phyloP scores from a whole-genome alignment of 176 grass and related monocot species.

The Zoysia japonica region DNA sequence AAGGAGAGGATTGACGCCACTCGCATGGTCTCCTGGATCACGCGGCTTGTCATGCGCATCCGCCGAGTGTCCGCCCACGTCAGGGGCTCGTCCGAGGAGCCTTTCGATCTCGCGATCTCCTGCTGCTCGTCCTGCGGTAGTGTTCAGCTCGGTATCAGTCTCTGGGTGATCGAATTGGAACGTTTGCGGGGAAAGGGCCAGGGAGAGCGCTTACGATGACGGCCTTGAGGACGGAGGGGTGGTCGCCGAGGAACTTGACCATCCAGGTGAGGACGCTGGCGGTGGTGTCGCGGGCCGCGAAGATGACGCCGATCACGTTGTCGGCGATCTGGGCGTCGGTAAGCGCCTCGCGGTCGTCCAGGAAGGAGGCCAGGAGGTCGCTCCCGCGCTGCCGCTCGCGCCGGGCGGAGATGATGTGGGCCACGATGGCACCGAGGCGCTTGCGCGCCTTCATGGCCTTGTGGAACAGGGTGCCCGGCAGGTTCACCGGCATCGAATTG shows the following conservation, averaged over 20 bases:
- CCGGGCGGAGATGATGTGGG: conserved; percentile 61
- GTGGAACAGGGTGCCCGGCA: conserved; percentile 91
- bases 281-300: conserved; percentile 89
- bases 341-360: conserved; percentile 73
- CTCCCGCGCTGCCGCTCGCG: conserved; percentile 39
- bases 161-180: too few species aligned
- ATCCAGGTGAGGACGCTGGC: conserved; percentile 97
- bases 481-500: conserved; percentile 95
- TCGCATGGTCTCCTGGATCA: conserved; percentile 99
- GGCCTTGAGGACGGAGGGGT: conserved; percentile 63
- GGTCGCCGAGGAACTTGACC: conserved; percentile 90
- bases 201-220: conserved; percentile 64
- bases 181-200: not conserved
- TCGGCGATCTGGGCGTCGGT: conserved; percentile 85
- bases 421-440: conserved; percentile 67
- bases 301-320: conserved; percentile 88
- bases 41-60: conserved; percentile 75
- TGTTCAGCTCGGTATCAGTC: not conserved
- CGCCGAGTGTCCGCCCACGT: conserved; percentile 76
- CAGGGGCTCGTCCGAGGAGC: conserved; percentile 36
- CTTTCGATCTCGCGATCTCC: conserved; percentile 65
- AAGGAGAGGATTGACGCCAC: conserved; percentile 98
- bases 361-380: conserved; percentile 81
- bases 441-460: conserved; percentile 85
- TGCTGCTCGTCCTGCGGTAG: conserved; percentile 74